A percentile compares a stretch with the other conserved stretches of the same genome.
Evolutionary conservation across 1,139 yeast species (phyloP).

Genomic region (Hyphopichia burtonii): DNA sequence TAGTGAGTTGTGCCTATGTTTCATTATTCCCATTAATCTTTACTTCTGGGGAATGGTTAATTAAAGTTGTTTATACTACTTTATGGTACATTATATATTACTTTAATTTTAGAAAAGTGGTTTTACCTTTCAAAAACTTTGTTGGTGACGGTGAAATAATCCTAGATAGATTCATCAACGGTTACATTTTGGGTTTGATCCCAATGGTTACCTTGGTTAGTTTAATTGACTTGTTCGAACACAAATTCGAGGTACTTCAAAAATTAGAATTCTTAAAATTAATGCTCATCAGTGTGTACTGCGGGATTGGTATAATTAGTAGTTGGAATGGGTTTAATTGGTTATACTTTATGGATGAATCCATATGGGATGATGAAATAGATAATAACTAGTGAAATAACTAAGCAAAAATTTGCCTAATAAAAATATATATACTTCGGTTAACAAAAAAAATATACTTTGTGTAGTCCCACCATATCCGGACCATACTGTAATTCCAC

Average conservation of each 20-base stretch:
- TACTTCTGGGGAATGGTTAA: constrained; percentile 75
- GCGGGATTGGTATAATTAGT: constrained; percentile 79
- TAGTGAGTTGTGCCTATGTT: constrained; percentile 80
- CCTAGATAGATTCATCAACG: constrained; percentile 66
- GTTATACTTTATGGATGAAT: constrained; percentile 79
- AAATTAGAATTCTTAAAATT: constrained; percentile 71
- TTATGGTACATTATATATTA: constrained; percentile 84
- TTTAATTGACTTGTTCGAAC: constrained; percentile 55
- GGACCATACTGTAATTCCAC: too few relatives aligned
- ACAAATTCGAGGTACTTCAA: constrained; percentile 47
- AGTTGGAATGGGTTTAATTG: constrained; percentile 90
- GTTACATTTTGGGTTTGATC: constrained; percentile 66
- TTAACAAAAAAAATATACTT: too few relatives aligned
- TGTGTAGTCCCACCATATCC: too few relatives aligned
- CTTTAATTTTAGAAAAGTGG: constrained; percentile 67
- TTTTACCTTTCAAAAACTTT: constrained; percentile 52
- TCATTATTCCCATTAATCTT: constrained; percentile 85
- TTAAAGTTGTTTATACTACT: constrained; percentile 76
- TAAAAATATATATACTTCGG: too few relatives aligned
- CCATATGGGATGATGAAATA: constrained; percentile 47
- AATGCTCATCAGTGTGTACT: constrained; percentile 82
- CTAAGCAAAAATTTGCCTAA: too few relatives aligned
- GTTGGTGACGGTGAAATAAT: constrained; percentile 45
- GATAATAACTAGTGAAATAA: neutral
- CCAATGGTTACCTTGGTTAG: constrained; percentile 61